These are phyloP conservation scores for Porphyridium purpureum DNA, from an alignment of 23 red algal genomes.

Conservation along the genomic window DNA sequence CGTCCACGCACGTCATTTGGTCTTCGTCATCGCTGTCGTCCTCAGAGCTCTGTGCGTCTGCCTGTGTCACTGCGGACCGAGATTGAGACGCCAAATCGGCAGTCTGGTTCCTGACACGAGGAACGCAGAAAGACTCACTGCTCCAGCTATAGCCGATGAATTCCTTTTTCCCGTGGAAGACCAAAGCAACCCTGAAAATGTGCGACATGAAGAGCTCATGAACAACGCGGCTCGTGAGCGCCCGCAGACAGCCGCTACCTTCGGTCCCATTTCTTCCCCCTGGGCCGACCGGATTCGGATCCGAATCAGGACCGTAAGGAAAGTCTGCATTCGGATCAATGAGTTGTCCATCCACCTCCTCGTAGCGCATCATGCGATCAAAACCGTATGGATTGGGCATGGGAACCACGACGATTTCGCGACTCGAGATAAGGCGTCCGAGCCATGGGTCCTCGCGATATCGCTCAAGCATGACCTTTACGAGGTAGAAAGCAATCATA, in stretches of 20 bases:
- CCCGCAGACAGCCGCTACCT: neutral
- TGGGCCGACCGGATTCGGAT: no score
- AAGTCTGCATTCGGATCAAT: constrained; percentile 1
- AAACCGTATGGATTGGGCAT: neutral
- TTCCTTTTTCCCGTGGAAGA: neutral
- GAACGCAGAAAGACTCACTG: neutral
- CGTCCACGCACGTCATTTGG: no score
- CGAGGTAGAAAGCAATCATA: neutral
- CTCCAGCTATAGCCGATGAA: neutral
- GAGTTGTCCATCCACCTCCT: neutral
- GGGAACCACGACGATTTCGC: neutral
- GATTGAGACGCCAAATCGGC: no score
- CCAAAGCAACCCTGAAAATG: neutral
- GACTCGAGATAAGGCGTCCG: neutral
- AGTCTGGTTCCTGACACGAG: neutral
- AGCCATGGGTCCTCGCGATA: neutral
- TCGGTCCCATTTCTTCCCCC: neutral
- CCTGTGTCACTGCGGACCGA: no score
- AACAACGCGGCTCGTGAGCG: neutral
- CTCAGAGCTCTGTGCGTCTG: no score
- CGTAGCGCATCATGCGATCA: neutral
- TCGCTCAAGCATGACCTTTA: neutral
- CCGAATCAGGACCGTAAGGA: no score
- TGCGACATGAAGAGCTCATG: neutral
- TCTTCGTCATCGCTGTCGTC: no score